Evolutionary conservation across 495 filamentous ascomycete genomes (phyloP), one percentile per base, ranked within the genome.

Genomic region (Penicillium alfredii): DNA sequence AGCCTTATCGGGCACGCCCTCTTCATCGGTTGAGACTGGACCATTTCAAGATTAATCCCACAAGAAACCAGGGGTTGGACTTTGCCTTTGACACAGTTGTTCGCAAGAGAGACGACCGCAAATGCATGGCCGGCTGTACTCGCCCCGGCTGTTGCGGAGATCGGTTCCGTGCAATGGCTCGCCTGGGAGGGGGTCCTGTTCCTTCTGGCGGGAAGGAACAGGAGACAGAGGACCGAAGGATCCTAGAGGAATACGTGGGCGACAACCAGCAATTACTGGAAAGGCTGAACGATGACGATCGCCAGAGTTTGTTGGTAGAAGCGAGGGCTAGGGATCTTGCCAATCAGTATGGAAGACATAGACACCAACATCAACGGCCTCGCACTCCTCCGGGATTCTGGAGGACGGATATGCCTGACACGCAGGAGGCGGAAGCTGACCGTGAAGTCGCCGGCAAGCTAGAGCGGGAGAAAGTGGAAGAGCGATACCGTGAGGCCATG

Each of bases 1-100:
- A 64, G 35, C 66, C 56, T 14, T 69, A 78, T 17, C 71, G 82
- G 44, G 56, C 65, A 8, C 67, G 66, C 19, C 72, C 78, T 8
- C 45, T 77, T 4, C 55, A 68, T 1, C 56, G 63, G 23, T 66
- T 88, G 4, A 44, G 62, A 13, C 60, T 80, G 4, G 63, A 70
- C 2, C 80, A 93, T 63, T 96, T 98, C 70, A 92, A 82, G 55
- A 65, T 92, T 48, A 97, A 98, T 46, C 78, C 87, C 2, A 55
- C 68, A 8, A 63, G 63, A 30, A 94, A 89, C 52, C 66, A 84
- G 34, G 87, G 86, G 16, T 63, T 79, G 33, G 72, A 79, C 27
- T 86, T 77, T 48, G 85, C 88, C 6, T 96, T 79, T 55, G 61
- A 68, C 9, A 80, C 87, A 40, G 79, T 86, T 10, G 75, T 95